Percentiles rank a stretch among this genome's conserved stretches.
Conservation (phyloP, 1,139 yeast genomes). For the Hansenula sp. region DNA sequence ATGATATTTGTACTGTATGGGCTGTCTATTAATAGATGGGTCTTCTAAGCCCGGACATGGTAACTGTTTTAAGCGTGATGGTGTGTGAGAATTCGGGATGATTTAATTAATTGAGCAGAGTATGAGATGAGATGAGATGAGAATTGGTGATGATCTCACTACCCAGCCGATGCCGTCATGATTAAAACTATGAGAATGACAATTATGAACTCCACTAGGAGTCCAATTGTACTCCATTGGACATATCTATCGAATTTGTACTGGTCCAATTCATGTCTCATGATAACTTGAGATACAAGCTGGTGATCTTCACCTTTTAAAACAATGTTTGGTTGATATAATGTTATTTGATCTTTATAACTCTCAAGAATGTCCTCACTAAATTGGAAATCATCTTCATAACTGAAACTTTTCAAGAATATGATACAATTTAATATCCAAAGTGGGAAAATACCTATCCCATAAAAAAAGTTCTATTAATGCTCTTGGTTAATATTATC, state of each 20-base stretch:
- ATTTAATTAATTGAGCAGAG: too few species aligned
- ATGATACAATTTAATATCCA: slow-evolving; percentile 14
- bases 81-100: too few species aligned
- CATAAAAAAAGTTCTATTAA: slow-evolving; percentile 18
- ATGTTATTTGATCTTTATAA: slow-evolving; percentile 9
- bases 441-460: slow-evolving; percentile 11
- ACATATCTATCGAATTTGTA: neutral
- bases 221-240: neutral
- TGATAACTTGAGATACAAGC: neutral
- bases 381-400: slow-evolving; percentile 8
- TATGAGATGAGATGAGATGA: too few species aligned
- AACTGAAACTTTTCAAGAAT: neutral
- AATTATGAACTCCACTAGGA: neutral
- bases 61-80: too few species aligned
- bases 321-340: neutral
- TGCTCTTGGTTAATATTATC: neutral
- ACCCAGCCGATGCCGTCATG: neutral
- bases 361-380: slow-evolving; percentile 14
- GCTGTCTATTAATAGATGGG: too few species aligned
- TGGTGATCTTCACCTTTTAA: slow-evolving; percentile 3
- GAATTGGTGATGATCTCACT: too few species aligned
- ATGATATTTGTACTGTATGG: too few species aligned
- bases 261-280: neutral
- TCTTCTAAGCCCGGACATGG: too few species aligned
- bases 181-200: neutral